Evolutionary conservation across 768 basidiomycete species (phyloP).

Genomic region (Lactifluus subvellereus): DNA sequence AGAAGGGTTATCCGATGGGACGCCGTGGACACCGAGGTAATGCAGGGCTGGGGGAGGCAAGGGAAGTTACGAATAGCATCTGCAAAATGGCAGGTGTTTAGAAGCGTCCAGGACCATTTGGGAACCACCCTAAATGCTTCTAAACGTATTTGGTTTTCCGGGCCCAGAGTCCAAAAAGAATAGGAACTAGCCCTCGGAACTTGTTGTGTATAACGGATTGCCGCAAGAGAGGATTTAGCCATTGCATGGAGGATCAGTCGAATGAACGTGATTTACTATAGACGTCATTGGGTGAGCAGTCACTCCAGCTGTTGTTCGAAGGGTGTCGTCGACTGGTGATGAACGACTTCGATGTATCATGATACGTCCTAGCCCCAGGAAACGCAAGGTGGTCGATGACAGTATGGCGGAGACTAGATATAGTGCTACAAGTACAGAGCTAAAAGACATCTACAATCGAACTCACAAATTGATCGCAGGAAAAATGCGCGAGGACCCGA

Average conservation of each 20-base stretch:
- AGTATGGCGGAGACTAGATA: not conserved
- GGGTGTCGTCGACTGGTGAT: too few relatives aligned
- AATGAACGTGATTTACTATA: conserved; percentile 2
- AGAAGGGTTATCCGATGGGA: not conserved
- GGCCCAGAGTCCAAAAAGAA: not conserved
- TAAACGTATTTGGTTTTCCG: not conserved
- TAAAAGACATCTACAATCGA: not conserved
- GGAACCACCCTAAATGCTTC: too few relatives aligned
- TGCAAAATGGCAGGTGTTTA: too few relatives aligned
- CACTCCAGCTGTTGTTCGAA: not conserved
- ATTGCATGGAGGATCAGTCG: not conserved
- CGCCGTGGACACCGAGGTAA: not conserved
- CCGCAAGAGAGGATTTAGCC: not conserved
- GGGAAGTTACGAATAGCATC: not conserved
- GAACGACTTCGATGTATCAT: too few relatives aligned
- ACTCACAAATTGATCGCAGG: too few relatives aligned
- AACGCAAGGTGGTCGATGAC: too few relatives aligned
- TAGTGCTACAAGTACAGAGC: not conserved
- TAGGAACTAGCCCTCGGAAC: not conserved
- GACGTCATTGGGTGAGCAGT: not conserved
- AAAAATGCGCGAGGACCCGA: not conserved
- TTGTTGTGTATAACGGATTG: not conserved
- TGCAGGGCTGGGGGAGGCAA: not conserved
- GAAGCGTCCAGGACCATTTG: not conserved
- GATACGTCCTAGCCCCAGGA: too few relatives aligned